Percentiles rank a stretch among this genome's conserved stretches.
These are phyloP conservation scores for Populus tomentosa DNA, from an alignment of 441 rosid species.

Conservation along the genomic window DNA sequence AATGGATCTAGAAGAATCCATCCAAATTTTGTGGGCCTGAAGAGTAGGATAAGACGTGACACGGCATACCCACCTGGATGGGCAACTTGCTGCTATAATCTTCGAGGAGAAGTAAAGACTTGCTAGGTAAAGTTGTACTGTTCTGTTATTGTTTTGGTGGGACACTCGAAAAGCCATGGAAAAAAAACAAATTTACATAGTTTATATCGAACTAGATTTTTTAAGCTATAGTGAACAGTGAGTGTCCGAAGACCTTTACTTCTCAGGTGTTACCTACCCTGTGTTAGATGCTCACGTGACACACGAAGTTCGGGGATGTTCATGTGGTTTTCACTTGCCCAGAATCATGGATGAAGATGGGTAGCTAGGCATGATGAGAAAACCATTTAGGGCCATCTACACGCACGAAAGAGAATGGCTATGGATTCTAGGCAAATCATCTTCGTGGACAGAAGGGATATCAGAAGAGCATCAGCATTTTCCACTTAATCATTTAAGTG, in stretches of 20 bases:
- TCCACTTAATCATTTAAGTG: no score
- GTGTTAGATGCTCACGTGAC: not conserved
- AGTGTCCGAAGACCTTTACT: not conserved
- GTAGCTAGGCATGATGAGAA: no score
- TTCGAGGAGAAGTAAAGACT: not conserved
- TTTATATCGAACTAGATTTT: no score
- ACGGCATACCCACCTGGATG: not conserved
- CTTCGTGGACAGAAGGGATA: no score
- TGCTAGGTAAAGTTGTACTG: not conserved
- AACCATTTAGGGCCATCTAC: not conserved
- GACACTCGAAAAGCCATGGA: not conserved
- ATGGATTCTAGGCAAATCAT: not conserved
- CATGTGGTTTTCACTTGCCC: not conserved
- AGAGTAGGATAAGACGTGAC: not conserved
- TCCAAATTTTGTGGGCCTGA: not conserved
- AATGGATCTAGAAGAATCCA: conserved; percentile 7
- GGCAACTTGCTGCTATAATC: not conserved
- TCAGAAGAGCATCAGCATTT: no score
- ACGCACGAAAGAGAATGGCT: conserved; percentile 1
- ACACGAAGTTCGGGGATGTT: not conserved
- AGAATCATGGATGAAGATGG: not conserved
- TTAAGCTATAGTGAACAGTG: not conserved
- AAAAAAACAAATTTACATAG: not conserved
- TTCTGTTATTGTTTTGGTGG: not conserved
- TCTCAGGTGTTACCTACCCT: not conserved